A percentile compares a stretch with the other conserved stretches of the same genome.
phyloP scores from a whole-genome alignment of 176 grass and related monocot species.

The Oropetium thomaeum region DNA sequence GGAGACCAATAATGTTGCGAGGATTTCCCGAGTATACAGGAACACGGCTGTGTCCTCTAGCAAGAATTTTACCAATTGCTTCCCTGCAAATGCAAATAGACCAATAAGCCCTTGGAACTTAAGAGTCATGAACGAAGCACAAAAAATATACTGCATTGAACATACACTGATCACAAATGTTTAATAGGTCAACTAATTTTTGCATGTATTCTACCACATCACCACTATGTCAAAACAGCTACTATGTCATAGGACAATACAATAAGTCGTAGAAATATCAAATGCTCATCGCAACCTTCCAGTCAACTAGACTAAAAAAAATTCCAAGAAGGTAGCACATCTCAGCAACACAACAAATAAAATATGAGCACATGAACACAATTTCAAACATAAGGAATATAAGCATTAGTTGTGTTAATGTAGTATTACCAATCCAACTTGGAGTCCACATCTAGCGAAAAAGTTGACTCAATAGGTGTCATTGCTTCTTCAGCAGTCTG shows the following conservation, averaged over 20 bases:
- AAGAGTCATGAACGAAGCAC: neutral
- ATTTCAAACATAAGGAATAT: conserved; percentile 15
- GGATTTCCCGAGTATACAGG: conserved; percentile 96
- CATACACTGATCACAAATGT: neutral
- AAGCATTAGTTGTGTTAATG: conserved; percentile 12
- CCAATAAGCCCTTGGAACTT: conserved; percentile 15
- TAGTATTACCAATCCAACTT: conserved; percentile 93
- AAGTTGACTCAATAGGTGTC: conserved; percentile 99
- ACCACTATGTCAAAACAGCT: neutral
- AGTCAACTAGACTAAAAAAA: conserved; percentile 4
- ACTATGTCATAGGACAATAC: conserved; percentile 11
- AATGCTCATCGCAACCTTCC: conserved; percentile 24
- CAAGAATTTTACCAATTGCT: conserved; percentile 99
- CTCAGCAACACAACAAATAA: neutral
- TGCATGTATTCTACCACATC: neutral
- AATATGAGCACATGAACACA: neutral
- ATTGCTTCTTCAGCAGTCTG: conserved; percentile 98
- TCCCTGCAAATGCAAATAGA: conserved; percentile 62
- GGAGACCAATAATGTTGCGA: conserved; percentile 92
- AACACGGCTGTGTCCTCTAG: conserved; percentile 94
- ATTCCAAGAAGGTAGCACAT: neutral
- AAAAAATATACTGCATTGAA: neutral
- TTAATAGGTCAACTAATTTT: neutral
- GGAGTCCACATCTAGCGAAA: conserved; percentile 98
- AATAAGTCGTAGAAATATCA: neutral